These are phyloP conservation scores for Globisporangium parvum DNA, from an alignment of 352 stramenopile species.

Conservation along the genomic window DNA sequence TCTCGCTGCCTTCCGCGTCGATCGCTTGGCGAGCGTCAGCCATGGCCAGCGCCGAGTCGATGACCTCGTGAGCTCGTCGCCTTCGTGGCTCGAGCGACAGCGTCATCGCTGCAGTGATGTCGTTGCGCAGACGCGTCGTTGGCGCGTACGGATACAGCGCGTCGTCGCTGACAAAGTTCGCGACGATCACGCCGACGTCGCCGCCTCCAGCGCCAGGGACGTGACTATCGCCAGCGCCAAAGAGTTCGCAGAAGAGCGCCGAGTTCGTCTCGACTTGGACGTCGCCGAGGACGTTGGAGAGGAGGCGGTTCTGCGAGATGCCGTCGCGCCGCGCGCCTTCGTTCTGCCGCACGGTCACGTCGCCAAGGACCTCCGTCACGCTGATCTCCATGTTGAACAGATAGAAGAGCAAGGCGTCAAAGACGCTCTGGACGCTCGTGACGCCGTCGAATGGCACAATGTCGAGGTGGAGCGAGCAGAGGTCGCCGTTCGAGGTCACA, in stretches of 20 bases:
- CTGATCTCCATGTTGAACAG: conserved; percentile 41
- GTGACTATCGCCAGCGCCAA: neutral
- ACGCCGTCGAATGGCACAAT: conserved; percentile 27
- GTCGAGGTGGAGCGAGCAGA: conserved; percentile 29
- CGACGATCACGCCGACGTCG: conserved; percentile 24
- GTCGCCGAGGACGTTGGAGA: conserved; percentile 19
- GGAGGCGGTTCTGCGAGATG: conserved; percentile 35
- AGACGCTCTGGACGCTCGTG: conserved; percentile 27
- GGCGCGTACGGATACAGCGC: conserved; percentile 36
- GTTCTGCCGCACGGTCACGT: conserved; percentile 53
- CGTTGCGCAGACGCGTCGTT: conserved; percentile 25
- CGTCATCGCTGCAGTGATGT: conserved; percentile 17
- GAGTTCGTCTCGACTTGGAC: conserved; percentile 29
- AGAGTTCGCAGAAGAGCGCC: conserved; percentile 25
- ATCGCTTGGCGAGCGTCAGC: neutral
- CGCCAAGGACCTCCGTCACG: conserved; percentile 35
- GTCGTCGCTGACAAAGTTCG: conserved; percentile 35
- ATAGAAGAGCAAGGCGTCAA: conserved; percentile 31
- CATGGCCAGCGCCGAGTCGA: neutral
- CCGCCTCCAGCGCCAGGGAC: conserved; percentile 20
- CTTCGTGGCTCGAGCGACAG: conserved; percentile 9
- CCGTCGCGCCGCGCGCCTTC: conserved; percentile 42
- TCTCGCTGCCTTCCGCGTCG: neutral
- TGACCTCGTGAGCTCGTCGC: conserved; percentile 2
- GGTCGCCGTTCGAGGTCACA: conserved; percentile 22